phyloP scores from a whole-genome alignment of 75 land plant species.

The Chamaecyparis obtusa region DNA sequence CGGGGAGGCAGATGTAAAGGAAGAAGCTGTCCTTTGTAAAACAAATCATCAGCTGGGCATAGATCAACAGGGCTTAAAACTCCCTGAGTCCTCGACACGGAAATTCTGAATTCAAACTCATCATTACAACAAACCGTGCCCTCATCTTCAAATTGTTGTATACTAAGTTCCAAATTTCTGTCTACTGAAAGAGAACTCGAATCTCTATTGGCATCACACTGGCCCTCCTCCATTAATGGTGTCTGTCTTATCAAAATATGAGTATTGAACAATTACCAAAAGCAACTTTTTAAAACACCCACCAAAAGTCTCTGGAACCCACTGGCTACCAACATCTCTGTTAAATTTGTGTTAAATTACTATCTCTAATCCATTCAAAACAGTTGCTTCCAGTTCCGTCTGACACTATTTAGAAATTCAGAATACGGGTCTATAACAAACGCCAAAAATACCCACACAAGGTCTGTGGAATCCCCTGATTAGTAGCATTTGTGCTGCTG shows the following conservation, averaged over 20 bases:
- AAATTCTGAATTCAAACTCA: slow-evolving; percentile 69
- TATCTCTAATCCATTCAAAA: background rate
- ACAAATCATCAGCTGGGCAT: slow-evolving; percentile 64
- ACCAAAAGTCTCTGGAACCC: background rate
- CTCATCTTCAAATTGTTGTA: background rate
- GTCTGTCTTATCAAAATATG: background rate
- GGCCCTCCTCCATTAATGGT: background rate
- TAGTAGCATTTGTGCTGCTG: too few relatives aligned
- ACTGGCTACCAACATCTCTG: background rate
- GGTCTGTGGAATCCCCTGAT: too few relatives aligned
- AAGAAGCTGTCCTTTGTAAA: slow-evolving; percentile 63
- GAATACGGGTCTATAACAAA: too few relatives aligned
- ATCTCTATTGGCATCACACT: background rate
- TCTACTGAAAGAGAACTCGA: background rate
- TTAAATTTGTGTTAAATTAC: background rate
- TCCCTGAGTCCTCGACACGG: slow-evolving; percentile 27
- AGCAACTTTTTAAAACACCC: background rate
- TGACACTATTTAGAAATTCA: too few relatives aligned
- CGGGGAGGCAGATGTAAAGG: slow-evolving; percentile 60
- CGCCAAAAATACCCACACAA: too few relatives aligned
- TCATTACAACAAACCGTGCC: background rate
- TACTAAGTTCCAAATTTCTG: background rate
- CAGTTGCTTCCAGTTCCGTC: background rate
- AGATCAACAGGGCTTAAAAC: slow-evolving; percentile 13
- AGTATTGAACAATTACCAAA: background rate